Percentiles rank a stretch among this genome's conserved stretches.
Evolutionary conservation across 2,329 filamentous ascomycete species (phyloP).

Genomic region (Sporothrix inflata): DNA sequence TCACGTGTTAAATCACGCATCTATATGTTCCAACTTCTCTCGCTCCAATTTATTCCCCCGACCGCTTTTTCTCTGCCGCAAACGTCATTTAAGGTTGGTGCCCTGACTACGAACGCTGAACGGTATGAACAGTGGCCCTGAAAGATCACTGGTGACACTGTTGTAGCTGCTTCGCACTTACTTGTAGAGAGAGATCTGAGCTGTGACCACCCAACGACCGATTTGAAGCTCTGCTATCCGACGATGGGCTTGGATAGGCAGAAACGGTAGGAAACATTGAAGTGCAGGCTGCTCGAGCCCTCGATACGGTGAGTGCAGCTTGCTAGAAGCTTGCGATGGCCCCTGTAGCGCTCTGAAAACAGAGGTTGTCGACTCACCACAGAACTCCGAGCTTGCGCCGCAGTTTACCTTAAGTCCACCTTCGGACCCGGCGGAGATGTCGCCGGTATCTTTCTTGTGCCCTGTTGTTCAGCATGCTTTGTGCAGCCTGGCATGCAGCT

Average conservation of each 20-base stretch:
- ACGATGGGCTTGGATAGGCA: too few relatives aligned
- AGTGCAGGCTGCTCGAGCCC: background rate
- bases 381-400: slow-evolving; percentile 23
- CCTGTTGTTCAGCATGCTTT: background rate
- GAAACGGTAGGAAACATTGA: background rate
- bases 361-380: background rate
- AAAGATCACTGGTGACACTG: background rate
- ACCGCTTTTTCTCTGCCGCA: background rate
- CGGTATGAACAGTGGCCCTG: background rate
- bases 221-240: background rate
- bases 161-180: background rate
- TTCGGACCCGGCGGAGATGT: slow-evolving; percentile 31
- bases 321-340: background rate
- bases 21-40: background rate
- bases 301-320: background rate
- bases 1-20: background rate
- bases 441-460: background rate
- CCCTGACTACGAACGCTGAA: background rate
- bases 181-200: too few relatives aligned
- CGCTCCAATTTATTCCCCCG: background rate
- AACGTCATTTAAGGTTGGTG: background rate
- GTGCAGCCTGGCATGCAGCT: slow-evolving; percentile 1
- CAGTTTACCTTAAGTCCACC: slow-evolving; percentile 21
- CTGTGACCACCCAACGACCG: background rate
- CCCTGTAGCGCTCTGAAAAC: background rate